These are phyloP conservation scores for Cymodocea nodosa DNA, from an alignment of 116 monocot species.

Conservation along the genomic window DNA sequence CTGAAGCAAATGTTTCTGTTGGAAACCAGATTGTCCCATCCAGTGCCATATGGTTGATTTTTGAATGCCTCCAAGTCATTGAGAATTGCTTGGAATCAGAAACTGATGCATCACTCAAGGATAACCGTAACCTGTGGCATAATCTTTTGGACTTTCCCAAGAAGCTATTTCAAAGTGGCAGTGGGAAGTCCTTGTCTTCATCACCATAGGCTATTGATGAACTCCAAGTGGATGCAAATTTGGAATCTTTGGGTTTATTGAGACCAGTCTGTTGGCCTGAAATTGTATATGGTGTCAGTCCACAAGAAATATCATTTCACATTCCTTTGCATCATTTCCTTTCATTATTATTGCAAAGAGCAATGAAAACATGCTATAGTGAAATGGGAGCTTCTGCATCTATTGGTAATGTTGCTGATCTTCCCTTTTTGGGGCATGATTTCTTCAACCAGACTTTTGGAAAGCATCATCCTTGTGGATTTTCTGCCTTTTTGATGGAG, in stretches of 20 bases:
- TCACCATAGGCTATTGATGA: slow-evolving; percentile 8
- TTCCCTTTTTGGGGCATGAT: slow-evolving; percentile 11
- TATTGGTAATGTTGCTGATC: neutral
- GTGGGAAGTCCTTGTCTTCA: slow-evolving; percentile 6
- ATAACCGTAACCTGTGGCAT: neutral
- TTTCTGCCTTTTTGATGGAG: slow-evolving; percentile 86
- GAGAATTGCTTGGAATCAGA: slow-evolving; percentile 50
- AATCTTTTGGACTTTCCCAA: slow-evolving; percentile 24
- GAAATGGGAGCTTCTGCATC: slow-evolving; percentile 14
- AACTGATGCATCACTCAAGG: too few relatives aligned
- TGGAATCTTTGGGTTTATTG: slow-evolving; percentile 13
- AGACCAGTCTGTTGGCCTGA: slow-evolving; percentile 51
- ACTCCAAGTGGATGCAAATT: slow-evolving; percentile 16
- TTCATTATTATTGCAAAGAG: slow-evolving; percentile 46
- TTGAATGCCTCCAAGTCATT: slow-evolving; percentile 57
- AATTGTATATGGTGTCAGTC: slow-evolving; percentile 66
- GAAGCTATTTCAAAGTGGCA: slow-evolving; percentile 18
- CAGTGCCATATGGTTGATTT: slow-evolving; percentile 29
- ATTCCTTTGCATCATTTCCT: slow-evolving; percentile 92
- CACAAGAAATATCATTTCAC: slow-evolving; percentile 85
- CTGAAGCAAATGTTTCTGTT: slow-evolving; percentile 5
- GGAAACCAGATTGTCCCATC: slow-evolving; percentile 17
- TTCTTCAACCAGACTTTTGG: slow-evolving; percentile 57
- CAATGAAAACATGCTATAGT: slow-evolving; percentile 43
- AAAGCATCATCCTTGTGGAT: slow-evolving; percentile 45